A percentile compares a stretch with the other conserved stretches of the same genome.
Evolutionary conservation across 192 early-diverging fungal genomes (phyloP).

Genomic region (Umbelopsis sp.): DNA sequence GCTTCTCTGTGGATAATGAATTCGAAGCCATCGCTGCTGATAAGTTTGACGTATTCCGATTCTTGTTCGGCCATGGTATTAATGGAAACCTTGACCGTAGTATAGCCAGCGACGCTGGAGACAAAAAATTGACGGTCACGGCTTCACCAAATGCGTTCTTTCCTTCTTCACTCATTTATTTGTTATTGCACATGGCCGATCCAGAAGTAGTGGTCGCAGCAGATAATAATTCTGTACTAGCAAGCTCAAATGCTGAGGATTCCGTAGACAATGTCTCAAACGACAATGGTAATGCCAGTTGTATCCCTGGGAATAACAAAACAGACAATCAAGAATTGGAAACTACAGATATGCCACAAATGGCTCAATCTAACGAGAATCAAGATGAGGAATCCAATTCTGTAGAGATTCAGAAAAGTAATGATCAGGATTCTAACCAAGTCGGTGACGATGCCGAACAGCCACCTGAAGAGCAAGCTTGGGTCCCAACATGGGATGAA

Average conservation of each 20-base stretch:
- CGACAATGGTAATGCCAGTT: background rate
- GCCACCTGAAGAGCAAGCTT: slow-evolving; percentile 12
- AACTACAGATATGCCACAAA: no score
- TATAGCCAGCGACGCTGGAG: background rate
- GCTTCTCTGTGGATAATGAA: slow-evolving; percentile 86
- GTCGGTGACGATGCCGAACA: background rate
- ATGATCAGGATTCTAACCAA: background rate
- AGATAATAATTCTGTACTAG: background rate
- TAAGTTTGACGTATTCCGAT: slow-evolving; percentile 70
- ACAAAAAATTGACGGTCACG: slow-evolving; percentile 4
- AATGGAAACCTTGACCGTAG: background rate
- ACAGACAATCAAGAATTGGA: background rate
- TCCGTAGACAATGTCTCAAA: no score
- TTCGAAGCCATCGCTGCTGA: slow-evolving; percentile 88
- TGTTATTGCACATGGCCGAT: background rate
- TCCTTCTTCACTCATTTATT: no score
- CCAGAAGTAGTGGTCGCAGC: background rate
- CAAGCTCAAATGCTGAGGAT: background rate
- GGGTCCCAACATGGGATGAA: slow-evolving; percentile 48
- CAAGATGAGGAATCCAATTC: background rate
- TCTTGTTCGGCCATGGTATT: slow-evolving; percentile 8
- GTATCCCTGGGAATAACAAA: background rate
- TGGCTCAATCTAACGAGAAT: no score
- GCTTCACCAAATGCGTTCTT: no score
- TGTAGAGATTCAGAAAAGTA: background rate